Evolutionary conservation across 306 rosid genomes (phyloP).

Genomic region (Senna tora): DNA sequence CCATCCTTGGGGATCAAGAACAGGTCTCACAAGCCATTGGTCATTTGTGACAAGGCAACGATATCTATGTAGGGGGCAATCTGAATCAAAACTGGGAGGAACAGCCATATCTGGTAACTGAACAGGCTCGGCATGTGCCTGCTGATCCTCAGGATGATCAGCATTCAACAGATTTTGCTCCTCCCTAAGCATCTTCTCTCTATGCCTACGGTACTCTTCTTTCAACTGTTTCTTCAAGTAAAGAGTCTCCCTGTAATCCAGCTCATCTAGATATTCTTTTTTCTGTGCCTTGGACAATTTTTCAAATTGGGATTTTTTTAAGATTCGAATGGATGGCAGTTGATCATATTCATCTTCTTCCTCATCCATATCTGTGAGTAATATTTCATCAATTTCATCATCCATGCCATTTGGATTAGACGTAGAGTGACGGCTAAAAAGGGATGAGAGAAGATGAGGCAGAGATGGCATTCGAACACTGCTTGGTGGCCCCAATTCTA

Average conservation of each 20-base stretch:
- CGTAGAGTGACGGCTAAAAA: conserved; percentile 55
- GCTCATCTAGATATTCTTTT: conserved; percentile 81
- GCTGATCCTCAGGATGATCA: conserved; percentile 59
- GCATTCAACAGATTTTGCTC: conserved; percentile 40
- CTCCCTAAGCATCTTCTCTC: conserved; percentile 52
- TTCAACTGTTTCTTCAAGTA: conserved; percentile 86
- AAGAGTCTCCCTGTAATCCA: conserved; percentile 93
- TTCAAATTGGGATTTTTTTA: conserved; percentile 78
- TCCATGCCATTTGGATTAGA: conserved; percentile 53
- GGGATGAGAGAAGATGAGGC: conserved; percentile 91
- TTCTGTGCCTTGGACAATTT: conserved; percentile 73
- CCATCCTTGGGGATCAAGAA: conserved; percentile 95
- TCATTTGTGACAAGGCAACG: conserved; percentile 71
- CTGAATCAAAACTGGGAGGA: conserved; percentile 77
- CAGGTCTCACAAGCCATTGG: conserved; percentile 86
- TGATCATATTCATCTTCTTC: conserved; percentile 89
- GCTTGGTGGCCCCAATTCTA: conserved; percentile 72
- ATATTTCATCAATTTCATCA: conserved; percentile 59
- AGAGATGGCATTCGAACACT: conserved; percentile 69
- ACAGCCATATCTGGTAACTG: conserved; percentile 82
- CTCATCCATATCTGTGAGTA: conserved; percentile 55
- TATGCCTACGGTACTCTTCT: conserved; percentile 64
- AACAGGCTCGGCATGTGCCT: conserved; percentile 64
- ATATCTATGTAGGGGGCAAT: conserved; percentile 72
- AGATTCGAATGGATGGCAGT: conserved; percentile 75